phyloP scores from a whole-genome alignment of 2,329 filamentous ascomycete genomes.

The Colletotrichum sp. region DNA sequence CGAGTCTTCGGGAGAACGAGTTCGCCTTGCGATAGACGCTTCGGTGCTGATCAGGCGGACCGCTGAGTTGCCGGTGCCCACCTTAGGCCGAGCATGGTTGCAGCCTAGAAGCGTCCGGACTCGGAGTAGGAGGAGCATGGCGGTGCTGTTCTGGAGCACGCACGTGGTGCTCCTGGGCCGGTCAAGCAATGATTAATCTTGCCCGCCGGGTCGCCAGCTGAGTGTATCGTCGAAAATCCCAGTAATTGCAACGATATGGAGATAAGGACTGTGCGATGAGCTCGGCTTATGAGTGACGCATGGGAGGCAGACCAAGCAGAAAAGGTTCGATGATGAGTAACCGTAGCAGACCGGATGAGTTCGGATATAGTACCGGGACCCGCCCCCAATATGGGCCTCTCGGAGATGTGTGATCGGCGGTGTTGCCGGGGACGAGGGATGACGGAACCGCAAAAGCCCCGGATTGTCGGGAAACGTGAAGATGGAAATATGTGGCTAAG shows the following conservation, averaged over 20 bases:
- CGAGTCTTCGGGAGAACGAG: slow-evolving; percentile 35
- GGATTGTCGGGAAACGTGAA: neutral
- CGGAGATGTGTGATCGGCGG: neutral
- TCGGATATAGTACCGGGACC: neutral
- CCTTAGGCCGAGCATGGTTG: neutral
- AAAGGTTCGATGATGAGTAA: neutral
- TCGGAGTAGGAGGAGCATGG: neutral
- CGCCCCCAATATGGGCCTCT: neutral
- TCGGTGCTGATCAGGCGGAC: neutral
- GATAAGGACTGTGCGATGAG: neutral
- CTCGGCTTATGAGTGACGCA: neutral
- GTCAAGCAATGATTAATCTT: neutral
- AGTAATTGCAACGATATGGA: neutral
- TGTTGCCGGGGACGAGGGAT: neutral
- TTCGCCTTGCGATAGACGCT: neutral
- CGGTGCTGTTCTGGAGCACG: neutral
- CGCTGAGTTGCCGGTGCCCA: neutral
- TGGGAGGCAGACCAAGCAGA: neutral
- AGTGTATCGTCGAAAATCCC: neutral
- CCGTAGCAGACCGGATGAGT: neutral
- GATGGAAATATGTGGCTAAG: neutral
- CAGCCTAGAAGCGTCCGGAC: neutral
- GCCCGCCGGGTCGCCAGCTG: neutral
- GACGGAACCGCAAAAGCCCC: neutral
- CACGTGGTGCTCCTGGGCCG: neutral